Evolutionary conservation across 805 yeast genomes (phyloP), one percentile per base, ranked within the genome.

Genomic region (Candida stauntonica): DNA sequence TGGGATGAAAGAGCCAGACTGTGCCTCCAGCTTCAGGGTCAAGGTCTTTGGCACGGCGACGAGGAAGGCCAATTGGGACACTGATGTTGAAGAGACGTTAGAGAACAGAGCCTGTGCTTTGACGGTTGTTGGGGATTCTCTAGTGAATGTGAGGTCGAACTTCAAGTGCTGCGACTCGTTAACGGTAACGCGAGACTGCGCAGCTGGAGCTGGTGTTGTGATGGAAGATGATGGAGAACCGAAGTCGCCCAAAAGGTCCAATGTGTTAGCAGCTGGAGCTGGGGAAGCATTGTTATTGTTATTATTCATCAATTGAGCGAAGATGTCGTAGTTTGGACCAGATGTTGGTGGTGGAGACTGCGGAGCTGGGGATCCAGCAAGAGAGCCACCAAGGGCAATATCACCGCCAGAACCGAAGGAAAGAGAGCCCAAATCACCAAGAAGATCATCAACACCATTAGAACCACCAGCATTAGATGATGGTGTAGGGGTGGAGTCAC

Each of bases 31-130:
- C 36, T 66, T 70, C 46, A 85, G 66, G 35, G 66, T 66, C 53
- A 80, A 72, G 7, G 72, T 54, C 51, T 78, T 80, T 38, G 94
- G 86, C 23, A 79, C 87, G 0, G 95, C 93, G 27, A 83, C 59
- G 54, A 77, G 67, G 48, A 81, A 75, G 42, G 75, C 73, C 31
- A 85, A 58, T 41, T 71, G 68, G 7, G 72, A 59, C 24, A 83
- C 58, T 13, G 73, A 58, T 7, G 65, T 48, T 31, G 67, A 51
- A 33, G 68, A 63, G 7, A 64, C 44, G 60, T 81, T 83, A 35
- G 83, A 69, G 50, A 79, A 72, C 35, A 60, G 56, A 8, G 76
- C 68, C 24, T 65, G 66, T 7, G 83, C 72, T 19, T 58, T 57
- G 27, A 75, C 55, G 2, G 63, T 57, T 18, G 62, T 51, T 8